phyloP scores from a whole-genome alignment of 768 basidiomycete species.

The Lepiota venenata region DNA sequence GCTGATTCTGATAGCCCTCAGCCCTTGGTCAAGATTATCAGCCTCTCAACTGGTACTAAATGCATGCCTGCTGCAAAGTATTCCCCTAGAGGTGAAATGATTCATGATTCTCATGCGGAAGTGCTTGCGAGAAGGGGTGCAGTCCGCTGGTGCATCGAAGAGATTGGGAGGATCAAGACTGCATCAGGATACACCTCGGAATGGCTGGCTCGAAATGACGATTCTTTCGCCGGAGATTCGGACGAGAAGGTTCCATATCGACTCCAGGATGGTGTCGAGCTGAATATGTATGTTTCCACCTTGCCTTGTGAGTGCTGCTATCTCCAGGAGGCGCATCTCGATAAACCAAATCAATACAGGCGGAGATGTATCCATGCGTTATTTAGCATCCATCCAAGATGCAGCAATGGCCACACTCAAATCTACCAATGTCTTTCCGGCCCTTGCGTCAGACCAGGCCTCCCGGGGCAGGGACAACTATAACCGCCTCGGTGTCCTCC shows the following conservation, averaged over 20 bases:
- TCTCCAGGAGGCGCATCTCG: background rate
- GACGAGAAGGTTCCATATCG: conserved; percentile 32
- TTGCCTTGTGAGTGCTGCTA: conserved; percentile 41
- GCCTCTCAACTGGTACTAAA: conserved; percentile 82
- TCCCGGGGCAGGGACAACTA: conserved; percentile 85
- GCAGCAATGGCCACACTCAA: conserved; percentile 69
- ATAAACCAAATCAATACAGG: conserved; percentile 39
- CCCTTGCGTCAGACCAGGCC: conserved; percentile 32
- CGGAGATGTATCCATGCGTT: conserved; percentile 85
- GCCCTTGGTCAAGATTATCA: conserved; percentile 48
- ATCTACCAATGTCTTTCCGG: conserved; percentile 35
- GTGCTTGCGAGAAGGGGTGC: conserved; percentile 82
- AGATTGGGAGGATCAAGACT: conserved; percentile 41
- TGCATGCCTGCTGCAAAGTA: conserved; percentile 66
- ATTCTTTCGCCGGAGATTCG: conserved; percentile 6
- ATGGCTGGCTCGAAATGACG: conserved; percentile 6
- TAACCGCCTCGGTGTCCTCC: conserved; percentile 65
- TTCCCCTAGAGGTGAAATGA: conserved; percentile 65
- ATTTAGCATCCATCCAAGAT: conserved; percentile 74
- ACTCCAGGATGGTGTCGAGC: conserved; percentile 41
- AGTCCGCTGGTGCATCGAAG: conserved; percentile 75
- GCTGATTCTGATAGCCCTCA: background rate
- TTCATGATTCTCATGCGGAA: conserved; percentile 93
- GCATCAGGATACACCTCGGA: conserved; percentile 31
- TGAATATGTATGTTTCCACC: conserved; percentile 73